These are phyloP conservation scores for Incumbomyces delicatus DNA, from an alignment of 2,329 filamentous ascomycete genomes.

Conservation along the genomic window DNA sequence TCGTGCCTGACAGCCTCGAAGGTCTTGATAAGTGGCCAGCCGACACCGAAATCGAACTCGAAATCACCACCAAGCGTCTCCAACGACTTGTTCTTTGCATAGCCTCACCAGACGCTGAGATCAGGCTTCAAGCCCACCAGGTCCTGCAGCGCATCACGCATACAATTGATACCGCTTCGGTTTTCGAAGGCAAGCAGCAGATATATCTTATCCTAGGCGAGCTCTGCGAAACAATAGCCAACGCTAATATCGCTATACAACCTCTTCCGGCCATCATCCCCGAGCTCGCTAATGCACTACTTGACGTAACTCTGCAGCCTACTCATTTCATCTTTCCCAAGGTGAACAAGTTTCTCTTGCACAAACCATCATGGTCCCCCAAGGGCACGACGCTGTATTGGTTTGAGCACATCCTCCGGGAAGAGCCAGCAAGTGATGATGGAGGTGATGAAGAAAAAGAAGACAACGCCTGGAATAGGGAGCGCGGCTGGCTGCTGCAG, in stretches of 20 bases:
- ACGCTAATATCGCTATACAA: conserved; percentile 14
- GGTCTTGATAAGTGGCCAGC: conserved; percentile 33
- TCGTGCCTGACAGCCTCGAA: conserved; percentile 33
- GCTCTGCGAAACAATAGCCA: conserved; percentile 55
- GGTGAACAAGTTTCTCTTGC: conserved; percentile 72
- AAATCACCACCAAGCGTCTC: conserved; percentile 68
- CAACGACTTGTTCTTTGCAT: conserved; percentile 63
- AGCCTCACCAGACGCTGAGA: conserved; percentile 62
- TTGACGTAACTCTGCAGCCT: conserved; percentile 64
- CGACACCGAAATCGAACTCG: conserved; percentile 62
- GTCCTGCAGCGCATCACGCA: conserved; percentile 46
- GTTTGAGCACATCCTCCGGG: conserved; percentile 63
- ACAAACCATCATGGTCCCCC: conserved; percentile 63
- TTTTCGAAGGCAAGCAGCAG: conserved; percentile 50
- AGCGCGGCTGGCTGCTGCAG: conserved; percentile 38
- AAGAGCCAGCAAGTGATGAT: conserved; percentile 59
- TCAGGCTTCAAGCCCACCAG: conserved; percentile 66
- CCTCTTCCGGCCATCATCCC: conserved; percentile 64
- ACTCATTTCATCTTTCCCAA: conserved; percentile 77
- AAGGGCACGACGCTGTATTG: conserved; percentile 48
- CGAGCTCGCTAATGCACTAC: conserved; percentile 62
- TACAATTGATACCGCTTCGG: conserved; percentile 46
- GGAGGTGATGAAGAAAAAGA: no score
- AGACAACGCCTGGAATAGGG: conserved; percentile 48
- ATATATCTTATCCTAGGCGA: conserved; percentile 73